Percentiles rank a stretch among this genome's conserved stretches.
phyloP scores from a whole-genome alignment of 2,329 filamentous ascomycete species.

The Chaetoscypha palmicola region DNA sequence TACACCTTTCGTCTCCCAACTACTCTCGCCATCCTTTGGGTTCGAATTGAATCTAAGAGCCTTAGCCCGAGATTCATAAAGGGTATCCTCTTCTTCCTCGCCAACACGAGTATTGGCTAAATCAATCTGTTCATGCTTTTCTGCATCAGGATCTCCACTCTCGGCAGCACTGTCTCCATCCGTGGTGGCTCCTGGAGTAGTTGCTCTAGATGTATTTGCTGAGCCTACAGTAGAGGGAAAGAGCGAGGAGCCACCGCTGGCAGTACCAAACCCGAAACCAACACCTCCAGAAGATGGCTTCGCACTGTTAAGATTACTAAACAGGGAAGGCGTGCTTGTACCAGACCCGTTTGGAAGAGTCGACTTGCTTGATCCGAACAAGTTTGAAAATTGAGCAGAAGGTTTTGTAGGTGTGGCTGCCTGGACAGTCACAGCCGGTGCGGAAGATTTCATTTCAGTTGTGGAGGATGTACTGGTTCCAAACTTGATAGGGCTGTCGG shows the following conservation, averaged over 20 bases:
- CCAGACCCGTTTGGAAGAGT: slow-evolving; percentile 1
- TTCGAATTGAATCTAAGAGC: slow-evolving; percentile 55
- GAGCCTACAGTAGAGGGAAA: slow-evolving; percentile 27
- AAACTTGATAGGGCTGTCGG: slow-evolving; percentile 41
- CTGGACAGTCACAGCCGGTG: slow-evolving; percentile 17
- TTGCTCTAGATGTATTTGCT: slow-evolving; percentile 28
- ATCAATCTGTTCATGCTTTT: slow-evolving; percentile 62
- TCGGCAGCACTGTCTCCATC: slow-evolving; percentile 27
- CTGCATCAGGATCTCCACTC: slow-evolving; percentile 40
- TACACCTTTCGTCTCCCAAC: slow-evolving; percentile 64
- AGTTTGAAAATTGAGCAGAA: slow-evolving; percentile 7
- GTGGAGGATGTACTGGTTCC: slow-evolving; percentile 27
- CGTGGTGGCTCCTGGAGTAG: slow-evolving; percentile 27
- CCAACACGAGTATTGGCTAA: slow-evolving; percentile 59
- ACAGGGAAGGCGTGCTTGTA: slow-evolving; percentile 7
- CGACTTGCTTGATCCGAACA: slow-evolving; percentile 13
- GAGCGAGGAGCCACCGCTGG: slow-evolving; percentile 24
- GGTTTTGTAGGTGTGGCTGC: slow-evolving; percentile 19
- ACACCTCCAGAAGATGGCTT: slow-evolving; percentile 16
- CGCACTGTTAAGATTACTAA: slow-evolving; percentile 1
- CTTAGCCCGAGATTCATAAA: slow-evolving; percentile 66
- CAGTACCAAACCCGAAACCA: slow-evolving; percentile 23
- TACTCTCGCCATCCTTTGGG: too few relatives aligned
- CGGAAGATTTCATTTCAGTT: slow-evolving; percentile 3
- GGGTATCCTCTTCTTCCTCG: slow-evolving; percentile 64